phyloP scores from a whole-genome alignment of 768 basidiomycete genomes.

The Podaxis pistillaris region DNA sequence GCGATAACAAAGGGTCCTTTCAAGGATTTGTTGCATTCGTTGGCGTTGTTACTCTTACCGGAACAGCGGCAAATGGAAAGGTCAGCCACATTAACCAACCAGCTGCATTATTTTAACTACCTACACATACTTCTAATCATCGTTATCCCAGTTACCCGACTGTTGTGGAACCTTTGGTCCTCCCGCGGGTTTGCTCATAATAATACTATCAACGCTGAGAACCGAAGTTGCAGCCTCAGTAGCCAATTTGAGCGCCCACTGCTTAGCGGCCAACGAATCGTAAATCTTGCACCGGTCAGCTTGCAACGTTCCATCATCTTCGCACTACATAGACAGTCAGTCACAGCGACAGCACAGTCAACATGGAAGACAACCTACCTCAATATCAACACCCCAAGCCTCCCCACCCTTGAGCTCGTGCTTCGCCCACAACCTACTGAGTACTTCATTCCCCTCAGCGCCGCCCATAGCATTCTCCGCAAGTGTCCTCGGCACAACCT shows the following conservation, averaged over 20 bases:
- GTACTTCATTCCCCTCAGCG: constrained; percentile 89
- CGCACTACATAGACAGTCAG: constrained; percentile 46
- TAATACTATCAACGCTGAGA: constrained; percentile 95
- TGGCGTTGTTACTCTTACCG: no score
- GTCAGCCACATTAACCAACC: no score
- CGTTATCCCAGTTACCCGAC: constrained; percentile 84
- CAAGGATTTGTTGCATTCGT: no score
- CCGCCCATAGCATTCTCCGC: constrained; percentile 95
- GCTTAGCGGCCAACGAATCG: constrained; percentile 87
- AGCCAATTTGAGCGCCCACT: constrained; percentile 88
- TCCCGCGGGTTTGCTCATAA: constrained; percentile 93
- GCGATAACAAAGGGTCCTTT: no score
- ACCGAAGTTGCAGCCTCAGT: constrained; percentile 91
- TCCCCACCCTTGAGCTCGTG: constrained; percentile 77
- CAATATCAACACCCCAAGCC: constrained; percentile 84
- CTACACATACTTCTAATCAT: constrained; percentile 38
- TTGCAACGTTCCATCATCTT: constrained; percentile 74
- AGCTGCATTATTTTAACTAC: no score
- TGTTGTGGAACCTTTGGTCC: constrained; percentile 88
- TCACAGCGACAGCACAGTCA: neutral
- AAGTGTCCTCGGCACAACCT: constrained; percentile 88
- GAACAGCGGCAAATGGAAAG: no score
- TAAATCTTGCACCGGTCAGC: constrained; percentile 66
- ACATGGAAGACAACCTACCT: constrained; percentile 45
- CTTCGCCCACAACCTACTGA: constrained; percentile 87